A percentile compares a stretch with the other conserved stretches of the same genome.
Conservation (phyloP, 345 rosid species). For the Combretum micranthum region DNA sequence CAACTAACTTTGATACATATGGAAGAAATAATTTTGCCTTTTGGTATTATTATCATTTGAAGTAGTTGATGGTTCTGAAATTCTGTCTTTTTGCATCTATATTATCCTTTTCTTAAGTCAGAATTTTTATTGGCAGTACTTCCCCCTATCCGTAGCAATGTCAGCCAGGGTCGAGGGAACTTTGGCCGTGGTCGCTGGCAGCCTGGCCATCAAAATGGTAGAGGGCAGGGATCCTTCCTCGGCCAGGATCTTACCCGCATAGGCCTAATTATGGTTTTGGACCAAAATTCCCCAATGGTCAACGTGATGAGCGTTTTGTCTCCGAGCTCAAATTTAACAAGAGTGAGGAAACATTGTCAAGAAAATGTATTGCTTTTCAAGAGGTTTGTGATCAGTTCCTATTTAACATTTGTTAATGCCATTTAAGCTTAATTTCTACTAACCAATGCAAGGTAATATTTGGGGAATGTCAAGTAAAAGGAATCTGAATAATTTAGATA, state of each 20-base stretch:
- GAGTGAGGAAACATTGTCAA: conserved; percentile 82
- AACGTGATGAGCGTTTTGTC: conserved; percentile 83
- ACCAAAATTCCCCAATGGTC: conserved; percentile 57
- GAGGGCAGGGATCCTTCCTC: conserved; percentile 91
- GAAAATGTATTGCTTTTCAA: conserved; percentile 74
- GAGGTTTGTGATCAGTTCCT: conserved; percentile 37
- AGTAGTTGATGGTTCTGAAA: no score
- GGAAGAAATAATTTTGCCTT: neutral
- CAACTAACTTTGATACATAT: neutral
- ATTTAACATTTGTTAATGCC: neutral
- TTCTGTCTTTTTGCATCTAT: neutral
- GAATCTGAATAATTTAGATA: no score
- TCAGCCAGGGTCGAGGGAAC: conserved; percentile 55
- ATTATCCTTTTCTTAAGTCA: neutral
- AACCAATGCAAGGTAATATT: no score
- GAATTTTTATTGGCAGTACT: conserved; percentile 42
- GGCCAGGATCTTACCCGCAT: conserved; percentile 75
- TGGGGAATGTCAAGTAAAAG: no score
- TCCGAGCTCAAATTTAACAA: conserved; percentile 81
- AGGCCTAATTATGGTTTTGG: conserved; percentile 71
- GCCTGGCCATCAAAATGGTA: conserved; percentile 34
- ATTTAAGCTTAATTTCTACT: neutral
- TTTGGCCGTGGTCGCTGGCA: conserved; percentile 87
- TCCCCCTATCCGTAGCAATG: conserved; percentile 47
- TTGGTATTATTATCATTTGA: no score